Conservation (phyloP, 2,329 filamentous ascomycete genomes). For the Myrmaecium sp. region DNA sequence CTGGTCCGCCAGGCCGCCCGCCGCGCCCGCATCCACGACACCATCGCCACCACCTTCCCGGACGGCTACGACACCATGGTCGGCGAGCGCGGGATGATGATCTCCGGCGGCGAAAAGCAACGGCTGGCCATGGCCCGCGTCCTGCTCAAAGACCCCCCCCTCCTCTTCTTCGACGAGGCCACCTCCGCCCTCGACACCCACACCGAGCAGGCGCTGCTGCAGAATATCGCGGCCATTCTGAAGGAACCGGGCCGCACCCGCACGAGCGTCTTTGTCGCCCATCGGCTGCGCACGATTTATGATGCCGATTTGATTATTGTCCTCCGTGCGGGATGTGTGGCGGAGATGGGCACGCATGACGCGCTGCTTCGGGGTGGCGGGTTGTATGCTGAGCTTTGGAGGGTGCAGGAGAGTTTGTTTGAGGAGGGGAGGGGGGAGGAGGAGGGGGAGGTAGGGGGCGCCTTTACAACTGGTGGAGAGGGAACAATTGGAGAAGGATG, state of each 20-base stretch:
- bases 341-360: slow-evolving; percentile 74
- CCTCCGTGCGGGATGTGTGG: slow-evolving; percentile 66
- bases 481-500: not conserved
- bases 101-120: slow-evolving; percentile 88
- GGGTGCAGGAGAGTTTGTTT: slow-evolving; percentile 26
- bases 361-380: slow-evolving; percentile 64
- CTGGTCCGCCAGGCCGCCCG: slow-evolving; percentile 62
- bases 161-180: slow-evolving; percentile 91
- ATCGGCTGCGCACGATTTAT: slow-evolving; percentile 81
- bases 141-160: slow-evolving; percentile 72
- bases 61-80: slow-evolving; percentile 86
- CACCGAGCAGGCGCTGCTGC: slow-evolving; percentile 77
- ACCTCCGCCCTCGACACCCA: slow-evolving; percentile 86
- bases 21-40: slow-evolving; percentile 67
- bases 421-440: slow-evolving; percentile 2
- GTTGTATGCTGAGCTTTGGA: slow-evolving; percentile 83
- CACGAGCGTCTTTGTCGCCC: slow-evolving; percentile 90
- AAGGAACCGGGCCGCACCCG: slow-evolving; percentile 73
- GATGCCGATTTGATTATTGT: slow-evolving; percentile 89
- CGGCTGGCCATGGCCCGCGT: slow-evolving; percentile 69
- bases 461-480: no score
- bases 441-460: not conserved
- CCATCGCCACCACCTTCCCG: slow-evolving; percentile 57
- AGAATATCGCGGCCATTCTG: slow-evolving; percentile 84
- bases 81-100: slow-evolving; percentile 91